Conservation (phyloP, 2,329 filamentous ascomycete species). For the Diatrype stigma region DNA sequence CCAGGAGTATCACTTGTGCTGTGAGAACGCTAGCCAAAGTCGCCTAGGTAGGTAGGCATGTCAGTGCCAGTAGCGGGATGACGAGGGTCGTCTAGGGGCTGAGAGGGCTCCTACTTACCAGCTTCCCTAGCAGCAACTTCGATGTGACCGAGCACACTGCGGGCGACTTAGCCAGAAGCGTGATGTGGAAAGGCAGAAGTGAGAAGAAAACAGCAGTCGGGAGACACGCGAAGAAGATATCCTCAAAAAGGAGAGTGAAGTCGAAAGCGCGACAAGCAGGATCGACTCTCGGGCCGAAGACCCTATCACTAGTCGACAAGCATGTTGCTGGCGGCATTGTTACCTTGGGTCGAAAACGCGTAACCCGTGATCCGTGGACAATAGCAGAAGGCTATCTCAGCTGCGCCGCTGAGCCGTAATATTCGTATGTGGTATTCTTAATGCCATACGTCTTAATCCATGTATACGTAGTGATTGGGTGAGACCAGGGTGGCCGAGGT, state of each 20-base stretch:
- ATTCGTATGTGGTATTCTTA: no score
- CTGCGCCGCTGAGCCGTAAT: no score
- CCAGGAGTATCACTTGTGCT: conserved; percentile 13
- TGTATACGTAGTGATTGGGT: no score
- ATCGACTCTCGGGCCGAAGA: conserved; percentile 20
- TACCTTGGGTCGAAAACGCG: no score
- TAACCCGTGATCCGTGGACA: no score
- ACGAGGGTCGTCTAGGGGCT: not conserved
- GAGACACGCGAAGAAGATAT: conserved; percentile 19
- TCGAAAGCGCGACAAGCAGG: conserved; percentile 22
- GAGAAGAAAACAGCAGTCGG: conserved; percentile 16
- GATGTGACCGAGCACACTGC: conserved; percentile 2
- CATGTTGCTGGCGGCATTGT: no score
- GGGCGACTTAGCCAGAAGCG: conserved; percentile 1
- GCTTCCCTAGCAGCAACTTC: conserved; percentile 7
- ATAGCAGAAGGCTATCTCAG: no score
- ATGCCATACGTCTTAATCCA: no score
- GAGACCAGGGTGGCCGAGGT: no score
- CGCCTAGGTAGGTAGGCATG: conserved; percentile 3
- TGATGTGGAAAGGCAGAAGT: conserved; percentile 7
- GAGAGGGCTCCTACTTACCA: conserved; percentile 1
- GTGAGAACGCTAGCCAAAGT: conserved; percentile 8
- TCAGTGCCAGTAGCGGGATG: not conserved
- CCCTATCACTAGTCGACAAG: conserved; percentile 4
- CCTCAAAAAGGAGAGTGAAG: conserved; percentile 25